Percentiles rank a stretch among this genome's conserved stretches.
Conservation (phyloP, 768 basidiomycete species). For the Mrakia frigida region DNA sequence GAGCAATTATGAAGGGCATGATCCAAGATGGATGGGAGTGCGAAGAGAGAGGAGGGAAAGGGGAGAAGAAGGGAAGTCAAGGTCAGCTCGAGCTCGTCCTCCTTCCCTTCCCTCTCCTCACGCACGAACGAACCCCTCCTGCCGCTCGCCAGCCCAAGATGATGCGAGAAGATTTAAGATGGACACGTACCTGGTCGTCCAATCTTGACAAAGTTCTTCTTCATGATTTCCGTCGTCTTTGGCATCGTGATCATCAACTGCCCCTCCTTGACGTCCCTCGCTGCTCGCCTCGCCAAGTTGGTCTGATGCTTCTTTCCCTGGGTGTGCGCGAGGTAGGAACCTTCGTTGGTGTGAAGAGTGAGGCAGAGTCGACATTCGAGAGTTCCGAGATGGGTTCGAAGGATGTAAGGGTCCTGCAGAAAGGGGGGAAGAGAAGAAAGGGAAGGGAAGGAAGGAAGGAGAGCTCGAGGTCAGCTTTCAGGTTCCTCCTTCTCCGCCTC, state of each 20-base stretch:
- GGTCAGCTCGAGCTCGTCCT: conserved; percentile 18
- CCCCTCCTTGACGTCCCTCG: conserved; percentile 92
- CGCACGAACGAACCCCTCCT: too few relatives aligned
- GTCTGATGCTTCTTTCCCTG: conserved; percentile 99
- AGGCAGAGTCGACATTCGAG: conserved; percentile 96
- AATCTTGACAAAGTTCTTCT: conserved; percentile 95
- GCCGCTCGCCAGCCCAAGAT: background rate
- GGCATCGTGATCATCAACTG: conserved; percentile 71
- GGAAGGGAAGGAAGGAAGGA: background rate
- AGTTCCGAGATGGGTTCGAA: conserved; percentile 96
- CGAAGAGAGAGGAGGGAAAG: background rate
- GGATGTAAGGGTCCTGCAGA: conserved; percentile 86
- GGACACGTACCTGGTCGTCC: conserved; percentile 76
- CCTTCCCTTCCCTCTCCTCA: background rate
- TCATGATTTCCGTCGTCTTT: conserved; percentile 62
- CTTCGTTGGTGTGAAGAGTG: conserved; percentile 98
- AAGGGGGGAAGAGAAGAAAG: background rate
- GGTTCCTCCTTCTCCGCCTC: too few relatives aligned
- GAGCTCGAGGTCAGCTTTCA: background rate
- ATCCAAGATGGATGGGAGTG: background rate
- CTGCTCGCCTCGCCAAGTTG: conserved; percentile 92
- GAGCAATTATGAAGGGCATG: background rate
- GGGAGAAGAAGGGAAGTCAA: too few relatives aligned
- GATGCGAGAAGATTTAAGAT: background rate
- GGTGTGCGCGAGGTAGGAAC: conserved; percentile 87